Evolutionary conservation across 805 yeast genomes (phyloP), one percentile per base, ranked within the genome.

Genomic region (Candida sithepensis): DNA sequence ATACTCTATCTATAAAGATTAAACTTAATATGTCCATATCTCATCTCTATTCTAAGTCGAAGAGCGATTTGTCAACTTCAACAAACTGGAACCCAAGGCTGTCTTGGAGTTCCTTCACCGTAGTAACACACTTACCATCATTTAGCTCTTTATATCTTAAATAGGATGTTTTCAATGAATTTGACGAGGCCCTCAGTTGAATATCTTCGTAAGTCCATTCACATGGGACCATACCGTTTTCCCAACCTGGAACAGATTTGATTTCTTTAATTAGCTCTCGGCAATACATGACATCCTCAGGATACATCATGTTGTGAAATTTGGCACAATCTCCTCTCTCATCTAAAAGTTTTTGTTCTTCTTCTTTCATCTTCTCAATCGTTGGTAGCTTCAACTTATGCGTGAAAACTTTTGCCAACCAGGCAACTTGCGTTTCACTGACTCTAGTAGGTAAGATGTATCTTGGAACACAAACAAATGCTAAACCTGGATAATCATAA

Each of bases 371-470:
- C n/a, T 68, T 74, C 21, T 66, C 68, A 16, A 54, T 51, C 0
- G 72, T 38, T 1, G 90, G 89, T 13, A 83, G 63, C 14, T 53
- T 12, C 2, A 86, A 60, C 39, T 81, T 70, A 0, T 82, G 82
- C 4, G 78, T 62, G 67, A 85, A 79, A 2, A 81, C 79, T 48
- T 89, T 71, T 2, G 86, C 78, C 26, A 86, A 68, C 58, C 82
- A 74, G 7, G 82, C 71, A 0, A 85, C 88, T 59, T 87, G 94
- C 42, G 78, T 68, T 49, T 76, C 80, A 14, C 85, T 75, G 1
- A 77, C 66, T 44, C 87, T 72, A 51, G 83, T 81, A 5, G 89
- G 87, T 0, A 84, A 66, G 4, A 81, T 80, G 51, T 78, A 76
- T 36, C 80, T 70, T 2, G 87, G 85, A 14, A 83, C 65, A 1